A percentile compares a stretch with the other conserved stretches of the same genome.
Conservation (phyloP, 2,329 filamentous ascomycete genomes). For the Fusarium odoratissimum region DNA sequence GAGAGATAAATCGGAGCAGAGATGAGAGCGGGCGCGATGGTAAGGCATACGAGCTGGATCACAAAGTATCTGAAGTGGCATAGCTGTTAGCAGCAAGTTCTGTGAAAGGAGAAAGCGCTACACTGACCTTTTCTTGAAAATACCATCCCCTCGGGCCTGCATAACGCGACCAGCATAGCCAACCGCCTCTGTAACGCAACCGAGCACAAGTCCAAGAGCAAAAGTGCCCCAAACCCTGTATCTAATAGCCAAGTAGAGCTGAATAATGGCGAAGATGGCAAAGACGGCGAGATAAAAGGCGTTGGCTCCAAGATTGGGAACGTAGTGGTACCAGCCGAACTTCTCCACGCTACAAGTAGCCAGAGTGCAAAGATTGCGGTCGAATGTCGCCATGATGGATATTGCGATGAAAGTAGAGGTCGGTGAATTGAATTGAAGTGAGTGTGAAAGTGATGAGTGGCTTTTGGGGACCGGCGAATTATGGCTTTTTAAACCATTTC, state of each 20-base stretch:
- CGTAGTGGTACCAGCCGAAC: slow-evolving; percentile 33
- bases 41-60: slow-evolving; percentile 36
- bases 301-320: slow-evolving; percentile 28
- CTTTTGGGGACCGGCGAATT: background rate
- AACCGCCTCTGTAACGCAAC: slow-evolving; percentile 34
- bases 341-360: slow-evolving; percentile 32
- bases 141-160: slow-evolving; percentile 3
- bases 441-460: background rate
- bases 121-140: background rate
- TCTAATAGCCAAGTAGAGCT: slow-evolving; percentile 36
- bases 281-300: slow-evolving; percentile 30
- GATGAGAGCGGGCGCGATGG: slow-evolving; percentile 43
- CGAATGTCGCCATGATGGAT: background rate
- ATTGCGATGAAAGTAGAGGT: background rate
- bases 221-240: slow-evolving; percentile 35
- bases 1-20: slow-evolving; percentile 42
- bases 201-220: slow-evolving; percentile 37
- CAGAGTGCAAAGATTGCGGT: slow-evolving; percentile 22
- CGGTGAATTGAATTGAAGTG: background rate
- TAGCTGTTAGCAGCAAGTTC: background rate
- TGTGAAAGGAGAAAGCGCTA: background rate
- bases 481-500: background rate
- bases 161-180: slow-evolving; percentile 27
- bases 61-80: slow-evolving; percentile 9
- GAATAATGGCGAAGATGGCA: slow-evolving; percentile 15